Base-by-base conservation (phyloP, 1,284 basidiomycete genomes). In the Spongispora temasekensis region DNA sequence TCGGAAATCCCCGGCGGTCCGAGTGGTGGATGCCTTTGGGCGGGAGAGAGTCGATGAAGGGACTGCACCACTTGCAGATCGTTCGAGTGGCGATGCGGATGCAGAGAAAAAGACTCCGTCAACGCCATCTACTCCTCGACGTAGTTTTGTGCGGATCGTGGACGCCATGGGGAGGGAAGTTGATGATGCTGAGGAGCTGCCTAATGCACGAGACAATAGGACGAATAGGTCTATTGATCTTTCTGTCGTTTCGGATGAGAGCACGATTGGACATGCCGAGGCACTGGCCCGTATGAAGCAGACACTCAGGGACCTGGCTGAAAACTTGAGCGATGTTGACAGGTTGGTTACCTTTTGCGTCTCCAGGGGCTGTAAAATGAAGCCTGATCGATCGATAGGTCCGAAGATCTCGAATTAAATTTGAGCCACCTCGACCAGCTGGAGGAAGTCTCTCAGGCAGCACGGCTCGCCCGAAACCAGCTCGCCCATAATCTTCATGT, bases 141-240 rank as follows among this genome's bases (percentile, higher is more conserved):
- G 71, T 66, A 82, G 79, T 64, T 66, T 72, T 25, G 78, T 89
- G 42, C 82, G 86, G 46, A 76, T 90, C 48, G 81, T 89, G 34
- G 89, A 91, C 68, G 85, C 86, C 2, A 85, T 88, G 83, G 89
- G 87, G 12, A 80, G 77, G 58, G 83, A 85, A 64, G 77, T 89
- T 30, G 77, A 81, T 55, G 71, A 66, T 53, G 25, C 53, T 10
- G 15, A 34, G 48, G 56, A 59, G 52, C 40, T 86, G 34, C 75
- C 81, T 53, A 64, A 59, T 53, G 50, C 50, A 55, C 56, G 59
- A 35, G 57, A 60, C 23, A 60, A 48, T 56, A 58, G 59, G 62
- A 28, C 56, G 60, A 57, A 68, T 62, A 62, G 34, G 58, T 65
- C 56, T 15, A 59, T 66, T 61, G 73, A 72, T 37, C 42, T 68